These are phyloP conservation scores for Meyerozyma elateridarum DNA, from an alignment of 1,139 yeast species.

Conservation along the genomic window DNA sequence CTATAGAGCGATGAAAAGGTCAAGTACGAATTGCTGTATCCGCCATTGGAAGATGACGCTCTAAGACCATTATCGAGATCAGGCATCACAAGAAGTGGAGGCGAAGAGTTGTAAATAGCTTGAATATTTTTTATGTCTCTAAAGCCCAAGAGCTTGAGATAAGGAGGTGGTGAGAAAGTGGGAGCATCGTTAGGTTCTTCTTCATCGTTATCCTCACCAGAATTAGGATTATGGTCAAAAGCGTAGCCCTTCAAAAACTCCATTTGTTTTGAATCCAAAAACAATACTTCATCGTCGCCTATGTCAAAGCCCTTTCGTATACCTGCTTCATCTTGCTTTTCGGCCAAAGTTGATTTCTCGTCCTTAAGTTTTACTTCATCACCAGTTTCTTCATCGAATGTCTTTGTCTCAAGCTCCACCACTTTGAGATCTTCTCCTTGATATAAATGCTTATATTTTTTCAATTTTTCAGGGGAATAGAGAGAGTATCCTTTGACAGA, in stretches of 20 bases:
- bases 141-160: constrained; percentile 63
- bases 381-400: constrained; percentile 17
- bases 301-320: constrained; percentile 25
- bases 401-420: constrained; percentile 46
- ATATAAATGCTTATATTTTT: constrained; percentile 37
- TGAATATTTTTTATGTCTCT: constrained; percentile 38
- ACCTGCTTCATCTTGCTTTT: constrained; percentile 34
- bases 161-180: constrained; percentile 28
- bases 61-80: constrained; percentile 31
- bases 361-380: constrained; percentile 17
- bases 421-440: constrained; percentile 47
- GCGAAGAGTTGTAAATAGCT: constrained; percentile 48
- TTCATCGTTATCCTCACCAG: constrained; percentile 12
- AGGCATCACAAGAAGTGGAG: constrained; percentile 56
- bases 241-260: constrained; percentile 28
- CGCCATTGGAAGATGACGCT: constrained; percentile 21
- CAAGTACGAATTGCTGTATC: constrained; percentile 56
- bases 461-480: constrained; percentile 49
- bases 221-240: constrained; percentile 30
- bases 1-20: constrained; percentile 68
- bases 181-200: constrained; percentile 10
- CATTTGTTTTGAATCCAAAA: constrained; percentile 23
- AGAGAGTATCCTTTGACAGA: constrained; percentile 70
- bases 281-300: constrained; percentile 24
- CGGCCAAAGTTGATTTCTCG: constrained; percentile 16